A percentile compares a stretch with the other conserved stretches of the same genome.
These are phyloP conservation scores for Teunomyces cretensis DNA, from an alignment of 805 yeast species.

Conservation along the genomic window DNA sequence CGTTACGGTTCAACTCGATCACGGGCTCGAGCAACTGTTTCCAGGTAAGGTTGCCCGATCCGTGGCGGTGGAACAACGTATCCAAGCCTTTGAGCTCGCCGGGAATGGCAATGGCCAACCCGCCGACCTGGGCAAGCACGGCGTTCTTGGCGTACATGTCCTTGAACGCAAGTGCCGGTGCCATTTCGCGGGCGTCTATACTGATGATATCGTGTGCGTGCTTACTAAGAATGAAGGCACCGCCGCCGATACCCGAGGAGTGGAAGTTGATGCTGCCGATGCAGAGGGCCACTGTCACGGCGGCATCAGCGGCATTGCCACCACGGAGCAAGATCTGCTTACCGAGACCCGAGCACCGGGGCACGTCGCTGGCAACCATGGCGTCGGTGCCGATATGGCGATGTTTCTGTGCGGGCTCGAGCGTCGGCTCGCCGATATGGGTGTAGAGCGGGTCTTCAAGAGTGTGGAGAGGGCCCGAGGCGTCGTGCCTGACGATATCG, in stretches of 20 bases:
- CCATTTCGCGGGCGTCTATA: constrained; percentile 87
- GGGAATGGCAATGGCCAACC: constrained; percentile 85
- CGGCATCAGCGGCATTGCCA: constrained; percentile 93
- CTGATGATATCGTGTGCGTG: constrained; percentile 46
- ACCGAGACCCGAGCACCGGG: constrained; percentile 63
- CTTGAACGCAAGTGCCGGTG: constrained; percentile 62
- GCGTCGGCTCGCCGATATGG: constrained; percentile 34
- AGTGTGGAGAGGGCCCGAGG: background rate
- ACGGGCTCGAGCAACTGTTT: constrained; percentile 73
- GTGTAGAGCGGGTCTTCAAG: constrained; percentile 2
- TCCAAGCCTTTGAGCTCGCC: constrained; percentile 90
- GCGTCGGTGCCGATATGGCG: constrained; percentile 46
- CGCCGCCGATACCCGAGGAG: constrained; percentile 92
- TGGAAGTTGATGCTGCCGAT: constrained; percentile 81
- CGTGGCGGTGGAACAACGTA: constrained; percentile 55
- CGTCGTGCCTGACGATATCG: background rate
- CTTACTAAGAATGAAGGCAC: constrained; percentile 61
- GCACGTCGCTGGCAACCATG: constrained; percentile 69
- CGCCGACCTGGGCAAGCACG: constrained; percentile 65
- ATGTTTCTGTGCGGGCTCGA: constrained; percentile 40
- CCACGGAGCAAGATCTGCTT: constrained; percentile 49
- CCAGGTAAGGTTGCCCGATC: constrained; percentile 76
- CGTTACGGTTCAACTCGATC: constrained; percentile 58
- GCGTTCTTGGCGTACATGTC: constrained; percentile 62
- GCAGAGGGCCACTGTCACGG: constrained; percentile 84